Base-by-base conservation (phyloP, 768 basidiomycete species). In the Tricholoma matsutake region DNA sequence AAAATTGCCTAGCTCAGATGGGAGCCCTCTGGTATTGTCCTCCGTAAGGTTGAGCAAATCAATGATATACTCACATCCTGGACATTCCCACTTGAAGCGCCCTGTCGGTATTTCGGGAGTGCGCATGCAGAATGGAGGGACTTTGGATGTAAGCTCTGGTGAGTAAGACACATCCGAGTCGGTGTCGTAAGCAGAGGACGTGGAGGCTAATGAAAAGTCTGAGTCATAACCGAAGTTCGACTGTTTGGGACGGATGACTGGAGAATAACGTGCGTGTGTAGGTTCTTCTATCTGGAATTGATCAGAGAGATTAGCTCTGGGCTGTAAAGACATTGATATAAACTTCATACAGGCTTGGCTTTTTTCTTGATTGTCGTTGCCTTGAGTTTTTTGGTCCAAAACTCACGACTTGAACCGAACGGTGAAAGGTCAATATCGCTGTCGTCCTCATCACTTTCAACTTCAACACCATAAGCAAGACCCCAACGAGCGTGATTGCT, bases 131-230 rank as follows among this genome's bases (percentile, higher is more conserved):
- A 73, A 72, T 39, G 65, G 63, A 3, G 82, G 83, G 51, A 84
- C 69, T 49, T 57, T 66, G 49, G 60, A 65, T 58, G 60, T 13
- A 34, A 75, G 57, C 29, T 28, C 52, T 41, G 61, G 58, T 52
- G 63, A 63, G 64, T 71, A 58, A 51, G 54, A 57, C 18, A 60
- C 55, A 22, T 72, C 74, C 1, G 70, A 56, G 39, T 78, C 72
- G 9, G 78, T 75, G 45, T 79, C 78, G 1, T 79, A 71, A n/a
- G 72, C 76, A 6, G 78, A 73, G 11, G 72, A 73, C 20, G 81
- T 79, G 4, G 84, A 84, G 6, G 70, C 66, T n/a, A 81, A 79
- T 10, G 82, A 83, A 67, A 87, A 87, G 65, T 88, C 86, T 0
- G 82, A 77, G 66, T 83, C 84, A 63, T 86, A 86, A 10, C 68